phyloP scores from a whole-genome alignment of 768 basidiomycete genomes.

The Lentinus brumalis region DNA sequence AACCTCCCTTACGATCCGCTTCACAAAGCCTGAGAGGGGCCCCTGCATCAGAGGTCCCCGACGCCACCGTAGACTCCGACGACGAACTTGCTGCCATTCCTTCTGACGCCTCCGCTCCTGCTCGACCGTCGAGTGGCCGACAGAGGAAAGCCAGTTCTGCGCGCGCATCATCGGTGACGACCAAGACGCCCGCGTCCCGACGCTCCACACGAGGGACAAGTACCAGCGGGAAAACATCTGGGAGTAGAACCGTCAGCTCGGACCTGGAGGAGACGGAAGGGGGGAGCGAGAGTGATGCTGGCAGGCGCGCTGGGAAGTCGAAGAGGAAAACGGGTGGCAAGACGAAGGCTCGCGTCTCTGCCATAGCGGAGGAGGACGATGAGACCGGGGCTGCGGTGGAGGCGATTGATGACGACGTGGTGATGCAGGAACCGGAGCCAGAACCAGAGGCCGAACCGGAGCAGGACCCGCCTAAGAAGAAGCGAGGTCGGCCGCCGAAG shows the following conservation, averaged over 20 bases:
- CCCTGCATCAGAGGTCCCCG: background rate
- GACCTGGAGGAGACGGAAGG: constrained; percentile 27
- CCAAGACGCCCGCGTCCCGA: constrained; percentile 25
- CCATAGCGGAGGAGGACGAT: constrained; percentile 33
- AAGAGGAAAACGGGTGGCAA: constrained; percentile 29
- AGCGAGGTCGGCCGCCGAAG: constrained; percentile 18
- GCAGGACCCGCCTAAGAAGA: constrained; percentile 16
- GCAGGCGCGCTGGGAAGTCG: constrained; percentile 27
- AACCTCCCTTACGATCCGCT: constrained; percentile 21
- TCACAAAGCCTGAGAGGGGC: constrained; percentile 21
- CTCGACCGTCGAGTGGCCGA: constrained; percentile 4
- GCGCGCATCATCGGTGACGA: constrained; percentile 23
- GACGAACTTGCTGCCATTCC: constrained; percentile 26
- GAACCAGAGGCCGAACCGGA: background rate
- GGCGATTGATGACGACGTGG: constrained; percentile 14
- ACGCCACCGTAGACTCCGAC: constrained; percentile 25
- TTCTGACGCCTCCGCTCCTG: constrained; percentile 4
- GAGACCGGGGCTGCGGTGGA: constrained; percentile 20
- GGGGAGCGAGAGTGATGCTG: constrained; percentile 29
- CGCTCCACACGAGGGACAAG: constrained; percentile 23
- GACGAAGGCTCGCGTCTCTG: constrained; percentile 28
- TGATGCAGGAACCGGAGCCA: constrained; percentile 9
- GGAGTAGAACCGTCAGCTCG: constrained; percentile 17
- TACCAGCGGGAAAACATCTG: constrained; percentile 18
- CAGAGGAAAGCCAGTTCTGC: constrained; percentile 15